phyloP scores from a whole-genome alignment of 1,139 yeast genomes.

The Yarrowia galli region DNA sequence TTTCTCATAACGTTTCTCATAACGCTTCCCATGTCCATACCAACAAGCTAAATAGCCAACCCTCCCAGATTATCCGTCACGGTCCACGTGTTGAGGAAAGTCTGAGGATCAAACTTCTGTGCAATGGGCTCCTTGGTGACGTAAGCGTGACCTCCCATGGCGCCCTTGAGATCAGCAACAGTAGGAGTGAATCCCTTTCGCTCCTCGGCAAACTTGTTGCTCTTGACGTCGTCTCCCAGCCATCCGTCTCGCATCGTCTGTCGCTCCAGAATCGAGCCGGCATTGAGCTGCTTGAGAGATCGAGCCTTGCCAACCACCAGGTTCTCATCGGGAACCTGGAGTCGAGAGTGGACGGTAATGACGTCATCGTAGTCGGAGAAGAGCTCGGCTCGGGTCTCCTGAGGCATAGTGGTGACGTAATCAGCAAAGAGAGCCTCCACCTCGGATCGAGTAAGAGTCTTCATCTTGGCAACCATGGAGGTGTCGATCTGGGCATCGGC shows the following conservation, averaged over 20 bases:
- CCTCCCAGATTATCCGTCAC: slow-evolving; percentile 24
- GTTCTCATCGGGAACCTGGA: slow-evolving; percentile 24
- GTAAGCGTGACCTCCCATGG: slow-evolving; percentile 26
- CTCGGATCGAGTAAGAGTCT: slow-evolving; percentile 8
- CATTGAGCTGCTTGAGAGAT: slow-evolving; percentile 36
- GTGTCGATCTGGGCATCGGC: slow-evolving; percentile 32
- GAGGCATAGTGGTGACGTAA: slow-evolving; percentile 24
- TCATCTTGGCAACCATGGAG: slow-evolving; percentile 24
- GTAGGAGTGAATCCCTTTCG: slow-evolving; percentile 35
- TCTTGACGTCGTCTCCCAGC: slow-evolving; percentile 35
- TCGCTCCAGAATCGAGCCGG: slow-evolving; percentile 31
- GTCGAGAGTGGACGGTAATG: slow-evolving; percentile 10
- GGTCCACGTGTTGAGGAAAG: slow-evolving; percentile 31
- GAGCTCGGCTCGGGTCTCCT: slow-evolving; percentile 25
- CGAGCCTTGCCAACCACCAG: slow-evolving; percentile 25
- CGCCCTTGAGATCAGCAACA: slow-evolving; percentile 33
- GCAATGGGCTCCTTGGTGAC: slow-evolving; percentile 32
- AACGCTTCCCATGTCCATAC: not conserved
- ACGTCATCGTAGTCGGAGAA: slow-evolving; percentile 33
- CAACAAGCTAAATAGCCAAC: not conserved
- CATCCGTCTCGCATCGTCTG: slow-evolving; percentile 37
- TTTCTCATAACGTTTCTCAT: not conserved
- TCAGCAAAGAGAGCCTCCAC: slow-evolving; percentile 32
- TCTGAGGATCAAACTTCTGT: slow-evolving; percentile 36
- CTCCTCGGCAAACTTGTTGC: slow-evolving; percentile 32